Evolutionary conservation across 2,329 filamentous ascomycete species (phyloP).

Genomic region (Chrysosporium queenslandicum): DNA sequence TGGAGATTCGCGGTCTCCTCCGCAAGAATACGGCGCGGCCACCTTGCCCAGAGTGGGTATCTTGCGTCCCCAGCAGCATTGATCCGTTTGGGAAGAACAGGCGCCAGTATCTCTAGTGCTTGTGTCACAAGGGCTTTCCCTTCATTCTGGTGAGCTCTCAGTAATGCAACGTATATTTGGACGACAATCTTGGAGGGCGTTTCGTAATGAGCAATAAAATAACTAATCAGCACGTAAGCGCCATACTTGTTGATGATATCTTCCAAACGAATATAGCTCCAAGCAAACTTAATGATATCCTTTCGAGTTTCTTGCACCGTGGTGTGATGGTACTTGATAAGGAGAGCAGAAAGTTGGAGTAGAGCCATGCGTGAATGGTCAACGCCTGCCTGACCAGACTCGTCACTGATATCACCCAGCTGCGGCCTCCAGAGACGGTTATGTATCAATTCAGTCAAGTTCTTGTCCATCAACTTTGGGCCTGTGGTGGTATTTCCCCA

Average conservation of each 20-base stretch:
- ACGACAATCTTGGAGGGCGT: constrained; percentile 92
- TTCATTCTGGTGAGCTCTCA: constrained; percentile 91
- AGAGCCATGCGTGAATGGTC: constrained; percentile 95
- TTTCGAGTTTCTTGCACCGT: constrained; percentile 87
- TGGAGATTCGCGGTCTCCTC: constrained; percentile 93
- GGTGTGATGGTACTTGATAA: constrained; percentile 87
- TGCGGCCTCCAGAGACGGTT: constrained; percentile 91
- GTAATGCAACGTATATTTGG: constrained; percentile 83
- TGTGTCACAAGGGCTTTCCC: constrained; percentile 86
- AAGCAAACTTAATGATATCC: constrained; percentile 97
- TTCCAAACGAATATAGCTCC: constrained; percentile 97
- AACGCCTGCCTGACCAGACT: constrained; percentile 72
- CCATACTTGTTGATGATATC: constrained; percentile 99
- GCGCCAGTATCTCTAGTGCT: constrained; percentile 87
- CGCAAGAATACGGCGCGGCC: constrained; percentile 78
- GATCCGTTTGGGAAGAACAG: constrained; percentile 78
- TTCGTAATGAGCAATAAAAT: constrained; percentile 95
- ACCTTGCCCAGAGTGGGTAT: constrained; percentile 74
- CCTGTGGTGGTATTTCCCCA: constrained; percentile 52
- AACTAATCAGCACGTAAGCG: constrained; percentile 91
- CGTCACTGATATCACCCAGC: constrained; percentile 69
- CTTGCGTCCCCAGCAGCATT: constrained; percentile 51
- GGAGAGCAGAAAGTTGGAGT: constrained; percentile 83
- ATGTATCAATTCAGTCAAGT: constrained; percentile 81
- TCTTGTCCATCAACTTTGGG: constrained; percentile 70